phyloP scores from a whole-genome alignment of 257 asterid species.

The Lithospermum erythrorhizon region DNA sequence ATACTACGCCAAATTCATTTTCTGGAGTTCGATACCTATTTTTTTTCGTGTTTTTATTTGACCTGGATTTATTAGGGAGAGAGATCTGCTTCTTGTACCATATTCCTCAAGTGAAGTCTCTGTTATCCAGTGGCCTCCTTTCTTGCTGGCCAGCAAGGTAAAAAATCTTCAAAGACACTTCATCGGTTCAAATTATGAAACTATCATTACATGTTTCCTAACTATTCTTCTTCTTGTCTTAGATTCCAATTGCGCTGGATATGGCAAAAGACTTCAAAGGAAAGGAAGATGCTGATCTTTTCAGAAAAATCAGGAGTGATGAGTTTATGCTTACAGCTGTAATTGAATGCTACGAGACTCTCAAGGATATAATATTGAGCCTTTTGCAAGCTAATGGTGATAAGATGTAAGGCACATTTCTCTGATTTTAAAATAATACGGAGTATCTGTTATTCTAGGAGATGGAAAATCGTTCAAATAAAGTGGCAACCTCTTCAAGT shows the following conservation, averaged over 20 bases:
- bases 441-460: not conserved
- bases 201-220: constrained; percentile 19
- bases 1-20: not conserved
- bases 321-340: constrained; percentile 82
- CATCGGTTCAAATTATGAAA: constrained; percentile 2
- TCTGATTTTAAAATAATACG: constrained; percentile 1
- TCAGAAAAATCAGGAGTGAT: constrained; percentile 68
- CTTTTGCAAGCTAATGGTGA: constrained; percentile 55
- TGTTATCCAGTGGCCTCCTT: constrained; percentile 99
- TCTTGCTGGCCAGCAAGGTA: constrained; percentile 98
- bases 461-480: not conserved
- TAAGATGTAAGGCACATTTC: constrained; percentile 41
- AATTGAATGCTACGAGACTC: constrained; percentile 84
- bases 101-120: constrained; percentile 73
- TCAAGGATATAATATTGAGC: constrained; percentile 46
- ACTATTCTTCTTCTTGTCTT: constrained; percentile 11
- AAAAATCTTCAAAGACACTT: constrained; percentile 11
- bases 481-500: constrained; percentile 11
- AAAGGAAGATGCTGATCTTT: constrained; percentile 71
- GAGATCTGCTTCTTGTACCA: constrained; percentile 85
- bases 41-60: constrained; percentile 3
- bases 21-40: not conserved
- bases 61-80: constrained; percentile 49
- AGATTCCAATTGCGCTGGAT: constrained; percentile 97
- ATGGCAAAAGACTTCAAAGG: constrained; percentile 87